These are phyloP conservation scores for Paecilomyces niveus DNA, from an alignment of 2,329 filamentous ascomycete genomes.

Conservation along the genomic window DNA sequence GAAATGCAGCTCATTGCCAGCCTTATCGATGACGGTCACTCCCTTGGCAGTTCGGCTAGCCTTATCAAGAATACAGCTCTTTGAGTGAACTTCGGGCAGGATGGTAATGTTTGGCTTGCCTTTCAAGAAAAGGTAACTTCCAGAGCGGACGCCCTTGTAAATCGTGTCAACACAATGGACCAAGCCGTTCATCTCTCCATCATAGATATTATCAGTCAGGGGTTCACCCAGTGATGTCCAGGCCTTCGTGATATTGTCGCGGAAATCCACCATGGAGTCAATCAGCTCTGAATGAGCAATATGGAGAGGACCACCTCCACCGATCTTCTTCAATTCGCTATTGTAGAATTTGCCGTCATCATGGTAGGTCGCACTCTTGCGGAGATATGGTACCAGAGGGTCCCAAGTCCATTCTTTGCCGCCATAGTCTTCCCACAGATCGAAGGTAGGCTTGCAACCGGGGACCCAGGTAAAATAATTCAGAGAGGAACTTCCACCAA, in stretches of 20 bases:
- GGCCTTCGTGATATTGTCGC: conserved; percentile 37
- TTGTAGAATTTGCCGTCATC: conserved; percentile 45
- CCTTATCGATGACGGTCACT: conserved; percentile 39
- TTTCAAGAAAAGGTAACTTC: conserved; percentile 45
- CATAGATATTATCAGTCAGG: conserved; percentile 49
- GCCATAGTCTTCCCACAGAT: conserved; percentile 42
- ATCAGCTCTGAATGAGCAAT: conserved; percentile 52
- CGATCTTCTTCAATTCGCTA: conserved; percentile 43
- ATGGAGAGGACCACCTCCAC: conserved; percentile 46
- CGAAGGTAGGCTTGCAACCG: conserved; percentile 52
- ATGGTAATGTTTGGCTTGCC: conserved; percentile 52
- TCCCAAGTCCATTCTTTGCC: conserved; percentile 52
- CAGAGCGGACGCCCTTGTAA: conserved; percentile 51
- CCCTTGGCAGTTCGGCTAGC: conserved; percentile 36
- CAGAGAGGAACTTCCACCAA: conserved; percentile 52
- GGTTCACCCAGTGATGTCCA: conserved; percentile 48
- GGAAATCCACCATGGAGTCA: conserved; percentile 46
- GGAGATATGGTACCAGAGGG: conserved; percentile 43
- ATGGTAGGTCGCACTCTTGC: conserved; percentile 51
- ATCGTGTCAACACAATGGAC: conserved; percentile 49
- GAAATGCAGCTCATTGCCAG: conserved; percentile 39
- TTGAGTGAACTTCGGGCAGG: conserved; percentile 37
- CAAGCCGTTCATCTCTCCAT: conserved; percentile 49
- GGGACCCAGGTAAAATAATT: conserved; percentile 62
- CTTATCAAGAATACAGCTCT: conserved; percentile 48